Evolutionary conservation across 345 rosid genomes (phyloP), one percentile per base, ranked within the genome.

Genomic region (Melaleuca alternifolia): DNA sequence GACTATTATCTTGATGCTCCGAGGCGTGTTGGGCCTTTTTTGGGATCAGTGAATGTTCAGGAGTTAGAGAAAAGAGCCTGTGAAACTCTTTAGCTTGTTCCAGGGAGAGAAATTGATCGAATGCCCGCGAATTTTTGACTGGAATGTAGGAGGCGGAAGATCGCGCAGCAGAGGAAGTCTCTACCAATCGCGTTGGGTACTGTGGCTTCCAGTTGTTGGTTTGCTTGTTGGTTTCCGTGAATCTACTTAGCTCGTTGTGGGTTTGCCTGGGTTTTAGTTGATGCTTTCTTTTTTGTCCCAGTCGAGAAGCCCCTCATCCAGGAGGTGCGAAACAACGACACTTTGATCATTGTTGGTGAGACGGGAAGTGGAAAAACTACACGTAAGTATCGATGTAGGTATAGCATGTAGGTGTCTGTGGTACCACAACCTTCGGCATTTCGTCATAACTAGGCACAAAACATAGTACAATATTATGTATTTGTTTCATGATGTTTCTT

Each of bases 291-390:
- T 83, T 53, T 41, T 48, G 54, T 82, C 77, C 28, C 84, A 95
- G 99, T 94, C 87, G 96, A 94, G 94, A 92, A 84, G 84, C 92
- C 95, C 41, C 93, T 97, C 21, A 75, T 94, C n/a, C 94, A 96
- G 62, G 99, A 95, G 93, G 94, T 97, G 56, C 88, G 87, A 41
- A 90, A 88, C 10, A 90, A 96, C 84, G 93, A 94, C 87, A 89
- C 89, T 87, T 83, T 97, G 86, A 95, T 96, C 23, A 90, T 97
- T n/a, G 99, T 97, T 85, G 99, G 98, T 21, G 99, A 96, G 91
- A 97, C 99, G 37, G 99, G 99, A 44, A 96, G 99, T 52, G 99
- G 99, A 51, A 97, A 97, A 91, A 95, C 99, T 23, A 97, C 99
- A 53, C 99, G 99, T 97, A 65, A 61, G 87, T 81, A 41, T 85